These are phyloP conservation scores for Ogataea parapolymorpha DNA, from an alignment of 805 yeast genomes.

Conservation along the genomic window DNA sequence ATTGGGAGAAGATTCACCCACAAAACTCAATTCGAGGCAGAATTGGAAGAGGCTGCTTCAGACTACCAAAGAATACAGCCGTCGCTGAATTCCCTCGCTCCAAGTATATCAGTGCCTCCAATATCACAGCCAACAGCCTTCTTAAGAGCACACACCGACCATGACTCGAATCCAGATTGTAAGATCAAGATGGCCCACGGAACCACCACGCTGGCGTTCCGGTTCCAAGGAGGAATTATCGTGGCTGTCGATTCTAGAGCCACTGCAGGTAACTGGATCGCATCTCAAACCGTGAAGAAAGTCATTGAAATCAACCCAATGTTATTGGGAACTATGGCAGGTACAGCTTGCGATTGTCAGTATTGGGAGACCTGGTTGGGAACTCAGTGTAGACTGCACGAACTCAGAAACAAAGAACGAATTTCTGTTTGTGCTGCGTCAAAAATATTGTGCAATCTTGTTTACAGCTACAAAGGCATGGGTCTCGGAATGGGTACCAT, in stretches of 20 bases:
- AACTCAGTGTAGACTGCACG: constrained; percentile 91
- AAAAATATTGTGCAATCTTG: constrained; percentile 85
- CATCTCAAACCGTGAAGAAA: constrained; percentile 95
- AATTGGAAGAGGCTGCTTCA: constrained; percentile 21
- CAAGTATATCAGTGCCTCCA: constrained; percentile 72
- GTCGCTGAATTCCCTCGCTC: constrained; percentile 39
- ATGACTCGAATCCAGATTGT: constrained; percentile 87
- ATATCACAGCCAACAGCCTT: constrained; percentile 87
- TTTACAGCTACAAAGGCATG: constrained; percentile 92
- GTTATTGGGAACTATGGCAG: constrained; percentile 96
- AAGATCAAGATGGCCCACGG: constrained; percentile 97
- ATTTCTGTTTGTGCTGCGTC: constrained; percentile 96
- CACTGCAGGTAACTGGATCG: constrained; percentile 96
- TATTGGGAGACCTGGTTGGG: constrained; percentile 99
- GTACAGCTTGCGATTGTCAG: constrained; percentile 99
- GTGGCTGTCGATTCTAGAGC: constrained; percentile 99
- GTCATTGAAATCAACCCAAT: constrained; percentile 96
- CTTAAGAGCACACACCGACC: constrained; percentile 97
- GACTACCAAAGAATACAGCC: constrained; percentile 18
- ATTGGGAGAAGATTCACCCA: constrained; percentile 28
- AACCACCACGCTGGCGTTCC: constrained; percentile 95
- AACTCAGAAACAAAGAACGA: constrained; percentile 89
- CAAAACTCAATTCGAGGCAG: constrained; percentile 23
- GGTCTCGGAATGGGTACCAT: constrained; percentile 99
- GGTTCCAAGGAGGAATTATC: constrained; percentile 91